A percentile compares a stretch with the other conserved stretches of the same genome.
These are phyloP conservation scores for Coleophoma cylindrospora DNA, from an alignment of 2,329 filamentous ascomycete species.

Conservation along the genomic window DNA sequence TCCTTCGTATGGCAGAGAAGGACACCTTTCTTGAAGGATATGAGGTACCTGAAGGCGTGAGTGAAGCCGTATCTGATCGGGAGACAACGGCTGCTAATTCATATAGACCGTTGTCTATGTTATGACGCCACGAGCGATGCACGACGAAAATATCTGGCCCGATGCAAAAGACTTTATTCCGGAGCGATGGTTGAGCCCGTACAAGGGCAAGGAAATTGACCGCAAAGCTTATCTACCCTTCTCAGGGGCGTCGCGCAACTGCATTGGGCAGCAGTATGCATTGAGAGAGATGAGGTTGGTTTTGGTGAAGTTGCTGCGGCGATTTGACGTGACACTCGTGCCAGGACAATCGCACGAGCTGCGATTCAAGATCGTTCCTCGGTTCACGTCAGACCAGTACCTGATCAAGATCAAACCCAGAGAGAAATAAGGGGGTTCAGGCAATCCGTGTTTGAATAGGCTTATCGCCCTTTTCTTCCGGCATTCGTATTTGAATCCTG, in stretches of 20 bases:
- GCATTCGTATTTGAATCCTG: background rate
- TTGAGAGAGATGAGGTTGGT: slow-evolving; percentile 20
- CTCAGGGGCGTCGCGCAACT: slow-evolving; percentile 23
- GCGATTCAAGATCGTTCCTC: slow-evolving; percentile 14
- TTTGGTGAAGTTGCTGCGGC: slow-evolving; percentile 10
- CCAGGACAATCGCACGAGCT: slow-evolving; percentile 14
- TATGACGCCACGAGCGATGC: background rate
- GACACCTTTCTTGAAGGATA: slow-evolving; percentile 8
- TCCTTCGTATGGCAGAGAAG: slow-evolving; percentile 7
- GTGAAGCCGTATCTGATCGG: background rate
- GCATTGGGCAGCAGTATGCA: slow-evolving; percentile 26
- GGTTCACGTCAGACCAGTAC: slow-evolving; percentile 14
- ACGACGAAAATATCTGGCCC: background rate
- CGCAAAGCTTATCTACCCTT: slow-evolving; percentile 20
- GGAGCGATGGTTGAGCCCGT: background rate
- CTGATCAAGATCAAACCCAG: slow-evolving; percentile 10
- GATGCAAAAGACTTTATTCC: background rate
- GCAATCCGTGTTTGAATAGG: background rate
- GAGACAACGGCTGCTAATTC: background rate
- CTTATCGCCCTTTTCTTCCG: background rate
- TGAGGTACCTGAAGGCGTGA: slow-evolving; percentile 13
- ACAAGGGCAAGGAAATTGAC: slow-evolving; percentile 9
- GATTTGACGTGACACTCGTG: slow-evolving; percentile 13
- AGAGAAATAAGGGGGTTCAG: background rate
- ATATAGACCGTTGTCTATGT: background rate